Evolutionary conservation across 805 yeast genomes (phyloP).

Genomic region (Debaryomyces hansenii): DNA sequence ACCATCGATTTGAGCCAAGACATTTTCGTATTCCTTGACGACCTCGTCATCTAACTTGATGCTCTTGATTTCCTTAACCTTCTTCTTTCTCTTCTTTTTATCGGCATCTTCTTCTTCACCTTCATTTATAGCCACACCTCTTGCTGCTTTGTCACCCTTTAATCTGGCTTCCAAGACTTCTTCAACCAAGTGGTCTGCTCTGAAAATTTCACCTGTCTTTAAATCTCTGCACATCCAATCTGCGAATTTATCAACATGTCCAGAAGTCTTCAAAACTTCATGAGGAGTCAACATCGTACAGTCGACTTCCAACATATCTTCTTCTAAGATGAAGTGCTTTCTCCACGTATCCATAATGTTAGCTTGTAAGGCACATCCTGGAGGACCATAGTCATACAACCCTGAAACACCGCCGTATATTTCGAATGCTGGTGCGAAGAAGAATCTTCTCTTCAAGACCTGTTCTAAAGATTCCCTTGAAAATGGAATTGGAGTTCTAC

Average conservation of each 20-base stretch:
- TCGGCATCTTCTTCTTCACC: slow-evolving; percentile 62
- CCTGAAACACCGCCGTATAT: slow-evolving; percentile 99
- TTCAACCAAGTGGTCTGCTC: slow-evolving; percentile 98
- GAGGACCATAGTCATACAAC: slow-evolving; percentile 97
- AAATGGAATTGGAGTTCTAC: slow-evolving; percentile 44
- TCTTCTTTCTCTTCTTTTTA: slow-evolving; percentile 74
- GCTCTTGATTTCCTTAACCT: slow-evolving; percentile 93
- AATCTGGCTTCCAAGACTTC: slow-evolving; percentile 95
- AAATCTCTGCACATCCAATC: slow-evolving; percentile 99
- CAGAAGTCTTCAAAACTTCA: slow-evolving; percentile 97
- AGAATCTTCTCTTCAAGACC: slow-evolving; percentile 91
- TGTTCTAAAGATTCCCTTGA: slow-evolving; percentile 87
- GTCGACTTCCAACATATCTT: slow-evolving; percentile 98
- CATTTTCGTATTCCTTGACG: slow-evolving; percentile 77
- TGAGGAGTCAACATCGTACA: slow-evolving; percentile 97
- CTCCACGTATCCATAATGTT: slow-evolving; percentile 95
- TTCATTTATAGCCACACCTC: slow-evolving; percentile 66
- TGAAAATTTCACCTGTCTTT: slow-evolving; percentile 95
- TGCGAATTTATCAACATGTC: slow-evolving; percentile 98
- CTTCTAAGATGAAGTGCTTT: slow-evolving; percentile 95
- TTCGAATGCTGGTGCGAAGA: slow-evolving; percentile 96
- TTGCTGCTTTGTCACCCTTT: slow-evolving; percentile 96
- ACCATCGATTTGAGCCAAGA: slow-evolving; percentile 94
- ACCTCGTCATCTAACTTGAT: slow-evolving; percentile 80
- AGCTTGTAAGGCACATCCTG: slow-evolving; percentile 98